phyloP scores from a whole-genome alignment of 1,139 yeast species.

The Taphrina communis region DNA sequence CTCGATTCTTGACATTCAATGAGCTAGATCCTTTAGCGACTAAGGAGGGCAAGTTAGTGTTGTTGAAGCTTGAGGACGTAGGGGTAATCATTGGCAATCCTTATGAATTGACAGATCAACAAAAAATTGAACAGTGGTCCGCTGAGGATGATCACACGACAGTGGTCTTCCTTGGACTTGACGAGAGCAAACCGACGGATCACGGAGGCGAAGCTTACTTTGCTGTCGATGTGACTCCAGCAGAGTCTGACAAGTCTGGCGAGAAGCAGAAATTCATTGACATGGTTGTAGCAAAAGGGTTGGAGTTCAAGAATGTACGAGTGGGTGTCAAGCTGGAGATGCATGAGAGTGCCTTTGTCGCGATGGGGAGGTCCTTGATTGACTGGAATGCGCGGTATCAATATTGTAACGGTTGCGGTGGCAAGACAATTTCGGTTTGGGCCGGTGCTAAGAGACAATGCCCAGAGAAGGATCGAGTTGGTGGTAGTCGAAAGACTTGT shows the following conservation, averaged over 20 bases:
- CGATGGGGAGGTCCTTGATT: constrained; percentile 81
- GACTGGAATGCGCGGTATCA: constrained; percentile 82
- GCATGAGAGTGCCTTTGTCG: constrained; percentile 64
- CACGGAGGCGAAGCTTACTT: constrained; percentile 77
- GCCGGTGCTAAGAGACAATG: constrained; percentile 85
- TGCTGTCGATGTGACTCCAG: constrained; percentile 69
- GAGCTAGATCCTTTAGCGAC: constrained; percentile 50
- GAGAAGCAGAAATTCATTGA: constrained; percentile 46
- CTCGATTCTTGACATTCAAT: constrained; percentile 64
- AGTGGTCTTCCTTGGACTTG: constrained; percentile 40
- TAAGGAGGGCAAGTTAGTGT: constrained; percentile 45
- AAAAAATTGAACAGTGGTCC: constrained; percentile 50
- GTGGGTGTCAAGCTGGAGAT: constrained; percentile 48
- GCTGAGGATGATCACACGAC: constrained; percentile 51
- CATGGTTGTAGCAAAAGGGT: constrained; percentile 48
- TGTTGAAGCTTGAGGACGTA: constrained; percentile 47
- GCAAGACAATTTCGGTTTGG: constrained; percentile 68
- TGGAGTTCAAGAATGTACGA: constrained; percentile 50
- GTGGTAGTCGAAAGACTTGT: constrained; percentile 31
- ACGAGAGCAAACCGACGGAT: constrained; percentile 30
- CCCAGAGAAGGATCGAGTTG: constrained; percentile 51
- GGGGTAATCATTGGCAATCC: constrained; percentile 51
- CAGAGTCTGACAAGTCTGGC: constrained; percentile 41
- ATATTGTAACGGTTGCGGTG: constrained; percentile 92
- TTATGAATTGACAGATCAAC: constrained; percentile 48